A percentile compares a stretch with the other conserved stretches of the same genome.
Conservation (phyloP, 2,329 filamentous ascomycete species). For the Xylaria sp. region DNA sequence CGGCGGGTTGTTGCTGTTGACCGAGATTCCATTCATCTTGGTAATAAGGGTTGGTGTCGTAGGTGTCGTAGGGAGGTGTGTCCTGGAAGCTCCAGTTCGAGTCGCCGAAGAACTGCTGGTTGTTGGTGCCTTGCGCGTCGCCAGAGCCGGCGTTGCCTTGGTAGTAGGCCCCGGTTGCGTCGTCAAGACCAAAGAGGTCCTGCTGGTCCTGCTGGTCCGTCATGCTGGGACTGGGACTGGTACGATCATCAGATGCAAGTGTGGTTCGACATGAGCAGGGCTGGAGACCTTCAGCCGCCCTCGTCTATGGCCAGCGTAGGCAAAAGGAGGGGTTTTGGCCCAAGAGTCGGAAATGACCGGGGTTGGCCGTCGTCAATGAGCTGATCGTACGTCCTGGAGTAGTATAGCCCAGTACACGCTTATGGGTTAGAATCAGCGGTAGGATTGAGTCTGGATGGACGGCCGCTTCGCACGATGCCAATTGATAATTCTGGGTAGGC, state of each 20-base stretch:
- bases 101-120: constrained; percentile 41
- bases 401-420: constrained; percentile 24
- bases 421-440: neutral
- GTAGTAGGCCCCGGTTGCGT: constrained; percentile 40
- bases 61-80: constrained; percentile 51
- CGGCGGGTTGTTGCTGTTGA: constrained; percentile 29
- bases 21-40: constrained; percentile 37
- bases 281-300: constrained; percentile 25
- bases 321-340: constrained; percentile 29
- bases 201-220: constrained; percentile 41
- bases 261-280: constrained; percentile 41
- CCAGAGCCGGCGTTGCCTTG: constrained; percentile 32
- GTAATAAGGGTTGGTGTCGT: constrained; percentile 42
- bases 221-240: constrained; percentile 34
- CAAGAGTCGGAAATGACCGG: constrained; percentile 24
- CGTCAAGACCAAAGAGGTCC: constrained; percentile 50
- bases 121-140: constrained; percentile 33
- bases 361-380: constrained; percentile 22
- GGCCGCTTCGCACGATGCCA: constrained; percentile 16
- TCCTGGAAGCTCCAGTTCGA: constrained; percentile 54
- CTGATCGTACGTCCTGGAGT: constrained; percentile 27
- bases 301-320: constrained; percentile 19
- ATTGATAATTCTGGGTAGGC: neutral
- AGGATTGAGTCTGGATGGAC: constrained; percentile 13
- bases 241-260: constrained; percentile 38